These are phyloP conservation scores for Paraphaeosphaeria sporulosa DNA, from an alignment of 2,329 filamentous ascomycete genomes.

Conservation along the genomic window DNA sequence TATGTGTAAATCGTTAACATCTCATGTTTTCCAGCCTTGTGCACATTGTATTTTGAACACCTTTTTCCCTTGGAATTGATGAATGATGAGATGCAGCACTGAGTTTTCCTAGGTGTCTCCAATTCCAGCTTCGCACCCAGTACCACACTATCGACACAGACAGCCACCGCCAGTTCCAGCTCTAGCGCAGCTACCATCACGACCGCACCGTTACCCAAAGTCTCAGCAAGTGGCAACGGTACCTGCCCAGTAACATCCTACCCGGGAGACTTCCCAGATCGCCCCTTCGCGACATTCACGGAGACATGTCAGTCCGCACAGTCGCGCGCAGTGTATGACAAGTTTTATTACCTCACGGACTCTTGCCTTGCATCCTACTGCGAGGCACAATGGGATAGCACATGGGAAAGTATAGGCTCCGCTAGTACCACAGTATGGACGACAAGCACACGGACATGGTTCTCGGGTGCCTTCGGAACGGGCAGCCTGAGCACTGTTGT, in stretches of 20 bases:
- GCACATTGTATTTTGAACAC: not conserved
- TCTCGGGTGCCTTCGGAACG: slow-evolving; percentile 11
- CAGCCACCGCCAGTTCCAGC: not conserved
- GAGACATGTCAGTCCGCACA: not conserved
- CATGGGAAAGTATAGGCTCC: not conserved
- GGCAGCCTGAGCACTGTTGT: slow-evolving; percentile 13
- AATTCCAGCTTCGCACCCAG: slow-evolving; percentile 12
- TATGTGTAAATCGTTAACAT: not conserved
- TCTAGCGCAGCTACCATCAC: slow-evolving; percentile 11
- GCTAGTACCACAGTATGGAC: slow-evolving; percentile 4
- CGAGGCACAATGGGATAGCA: slow-evolving; percentile 3
- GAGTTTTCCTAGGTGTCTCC: not conserved
- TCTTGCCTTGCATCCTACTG: slow-evolving; percentile 12
- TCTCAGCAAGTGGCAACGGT: not conserved
- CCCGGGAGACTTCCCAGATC: slow-evolving; percentile 8
- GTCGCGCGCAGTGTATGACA: not conserved
- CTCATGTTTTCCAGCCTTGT: not conserved
- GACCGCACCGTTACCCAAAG: not conserved
- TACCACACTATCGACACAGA: not conserved
- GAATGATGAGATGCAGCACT: not conserved
- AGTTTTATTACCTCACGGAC: slow-evolving; percentile 9
- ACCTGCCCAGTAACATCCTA: slow-evolving; percentile 14
- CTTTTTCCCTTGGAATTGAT: too few species aligned
- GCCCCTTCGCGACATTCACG: slow-evolving; percentile 5
- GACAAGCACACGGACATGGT: slow-evolving; percentile 11